These are phyloP conservation scores for Lasiodiplodia sp. DNA, from an alignment of 2,329 filamentous ascomycete species.

Conservation along the genomic window DNA sequence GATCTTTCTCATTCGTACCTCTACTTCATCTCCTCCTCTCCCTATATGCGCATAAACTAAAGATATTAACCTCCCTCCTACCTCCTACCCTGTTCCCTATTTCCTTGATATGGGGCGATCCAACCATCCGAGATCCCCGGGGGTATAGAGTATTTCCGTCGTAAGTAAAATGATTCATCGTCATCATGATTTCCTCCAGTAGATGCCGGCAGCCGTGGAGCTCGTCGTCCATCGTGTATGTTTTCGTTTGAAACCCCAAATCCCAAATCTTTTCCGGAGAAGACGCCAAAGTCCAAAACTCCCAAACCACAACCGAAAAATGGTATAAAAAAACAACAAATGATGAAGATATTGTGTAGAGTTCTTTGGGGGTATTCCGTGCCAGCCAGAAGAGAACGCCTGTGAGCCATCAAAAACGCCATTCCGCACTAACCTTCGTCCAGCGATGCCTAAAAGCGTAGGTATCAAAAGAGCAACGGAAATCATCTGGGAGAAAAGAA, in stretches of 20 bases:
- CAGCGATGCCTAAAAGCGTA: background rate
- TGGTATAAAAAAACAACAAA: background rate
- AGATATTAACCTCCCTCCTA: background rate
- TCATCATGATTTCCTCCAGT: background rate
- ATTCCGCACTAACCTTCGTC: background rate
- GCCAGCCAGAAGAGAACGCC: background rate
- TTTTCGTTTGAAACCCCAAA: background rate
- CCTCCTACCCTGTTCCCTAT: background rate
- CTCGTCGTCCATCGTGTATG: background rate
- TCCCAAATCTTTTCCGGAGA: background rate
- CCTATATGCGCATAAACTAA: background rate
- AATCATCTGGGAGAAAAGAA: background rate
- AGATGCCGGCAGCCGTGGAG: slow-evolving; percentile 3
- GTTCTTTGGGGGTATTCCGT: background rate
- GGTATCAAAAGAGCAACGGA: background rate
- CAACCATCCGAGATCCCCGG: background rate
- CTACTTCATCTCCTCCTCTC: background rate
- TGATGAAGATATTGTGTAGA: background rate
- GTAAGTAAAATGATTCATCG: background rate
- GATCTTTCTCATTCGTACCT: background rate
- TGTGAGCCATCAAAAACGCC: background rate
- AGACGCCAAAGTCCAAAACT: background rate
- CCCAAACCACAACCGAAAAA: background rate
- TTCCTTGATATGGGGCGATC: background rate
- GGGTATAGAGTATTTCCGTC: background rate